phyloP scores from a whole-genome alignment of 129 eudicot species.

The Pulicaria dysenterica region DNA sequence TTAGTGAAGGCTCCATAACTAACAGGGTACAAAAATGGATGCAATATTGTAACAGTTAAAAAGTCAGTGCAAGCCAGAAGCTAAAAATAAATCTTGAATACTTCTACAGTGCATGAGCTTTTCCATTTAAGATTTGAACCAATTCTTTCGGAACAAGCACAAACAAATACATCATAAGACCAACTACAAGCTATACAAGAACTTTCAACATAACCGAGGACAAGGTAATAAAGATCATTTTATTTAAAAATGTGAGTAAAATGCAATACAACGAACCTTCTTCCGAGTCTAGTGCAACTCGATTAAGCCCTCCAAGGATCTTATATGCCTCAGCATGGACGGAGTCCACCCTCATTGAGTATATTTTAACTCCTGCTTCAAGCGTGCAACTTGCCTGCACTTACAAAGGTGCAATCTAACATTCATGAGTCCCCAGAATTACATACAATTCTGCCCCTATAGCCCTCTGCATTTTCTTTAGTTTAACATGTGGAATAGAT shows the following conservation, averaged over 20 bases:
- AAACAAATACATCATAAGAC: not conserved
- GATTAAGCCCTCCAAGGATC: slow-evolving; percentile 86
- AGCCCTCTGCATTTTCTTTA: not conserved
- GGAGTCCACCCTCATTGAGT: slow-evolving; percentile 90
- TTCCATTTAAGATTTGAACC: not conserved
- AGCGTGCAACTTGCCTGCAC: slow-evolving; percentile 91
- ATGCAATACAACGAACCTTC: slow-evolving; percentile 52
- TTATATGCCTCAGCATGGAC: slow-evolving; percentile 94
- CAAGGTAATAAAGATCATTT: slow-evolving; percentile 14
- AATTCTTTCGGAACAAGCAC: not conserved
- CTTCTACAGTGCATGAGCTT: not conserved
- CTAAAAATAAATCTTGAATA: not conserved
- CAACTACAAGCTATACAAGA: not conserved
- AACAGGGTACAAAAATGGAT: not conserved
- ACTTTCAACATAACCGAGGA: not conserved
- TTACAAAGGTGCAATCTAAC: slow-evolving; percentile 20
- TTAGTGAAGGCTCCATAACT: slow-evolving; percentile 5
- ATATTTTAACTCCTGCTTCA: slow-evolving; percentile 98
- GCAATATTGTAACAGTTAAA: not conserved
- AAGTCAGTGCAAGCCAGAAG: not conserved
- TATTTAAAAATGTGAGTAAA: not conserved
- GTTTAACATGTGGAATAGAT: not conserved
- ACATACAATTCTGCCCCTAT: not conserved
- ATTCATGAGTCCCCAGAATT: slow-evolving; percentile 7
- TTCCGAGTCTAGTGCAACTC: slow-evolving; percentile 76